Conservation (phyloP, 768 basidiomycete species). For the Leccinum pellstonianum region DNA sequence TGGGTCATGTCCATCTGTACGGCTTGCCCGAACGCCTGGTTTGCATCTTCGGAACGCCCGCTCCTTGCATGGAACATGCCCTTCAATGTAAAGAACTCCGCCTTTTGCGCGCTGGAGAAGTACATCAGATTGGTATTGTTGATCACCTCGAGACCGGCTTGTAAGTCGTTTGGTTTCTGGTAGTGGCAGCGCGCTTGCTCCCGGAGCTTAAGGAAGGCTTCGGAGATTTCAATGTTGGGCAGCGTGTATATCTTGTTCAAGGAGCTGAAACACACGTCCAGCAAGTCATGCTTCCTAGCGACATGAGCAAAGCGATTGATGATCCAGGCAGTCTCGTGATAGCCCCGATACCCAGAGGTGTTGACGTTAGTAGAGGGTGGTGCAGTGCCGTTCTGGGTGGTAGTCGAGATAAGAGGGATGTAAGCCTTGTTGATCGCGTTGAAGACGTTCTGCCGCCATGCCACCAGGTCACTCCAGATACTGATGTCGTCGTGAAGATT, state of each 20-base stretch:
- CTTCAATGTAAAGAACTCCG: conserved; percentile 97
- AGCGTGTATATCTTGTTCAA: conserved; percentile 98
- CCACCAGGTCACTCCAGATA: conserved; percentile 98
- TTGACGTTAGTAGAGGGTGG: conserved; percentile 58
- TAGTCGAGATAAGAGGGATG: conserved; percentile 77
- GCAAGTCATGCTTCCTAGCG: conserved; percentile 92
- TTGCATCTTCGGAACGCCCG: conserved; percentile 85
- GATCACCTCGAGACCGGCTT: conserved; percentile 95
- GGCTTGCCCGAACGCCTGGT: conserved; percentile 88
- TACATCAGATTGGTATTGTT: conserved; percentile 99
- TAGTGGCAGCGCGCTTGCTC: conserved; percentile 99
- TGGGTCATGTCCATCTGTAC: conserved; percentile 94
- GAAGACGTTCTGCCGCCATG: conserved; percentile 99
- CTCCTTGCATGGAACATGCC: conserved; percentile 96
- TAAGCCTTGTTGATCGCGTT: conserved; percentile 95
- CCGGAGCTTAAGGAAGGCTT: conserved; percentile 97
- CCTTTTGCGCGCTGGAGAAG: conserved; percentile 92
- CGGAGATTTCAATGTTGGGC: conserved; percentile 99
- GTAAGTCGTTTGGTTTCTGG: conserved; percentile 89
- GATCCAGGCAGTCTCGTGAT: conserved; percentile 99
- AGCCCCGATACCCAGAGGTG: conserved; percentile 92
- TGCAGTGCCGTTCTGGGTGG: conserved; percentile 49
- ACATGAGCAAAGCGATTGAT: conserved; percentile 99
- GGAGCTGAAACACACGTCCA: conserved; percentile 93
- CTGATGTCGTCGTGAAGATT: conserved; percentile 97